Evolutionary conservation across 352 stramenopile species (phyloP).

Genomic region (Blastocystis sp.): DNA sequence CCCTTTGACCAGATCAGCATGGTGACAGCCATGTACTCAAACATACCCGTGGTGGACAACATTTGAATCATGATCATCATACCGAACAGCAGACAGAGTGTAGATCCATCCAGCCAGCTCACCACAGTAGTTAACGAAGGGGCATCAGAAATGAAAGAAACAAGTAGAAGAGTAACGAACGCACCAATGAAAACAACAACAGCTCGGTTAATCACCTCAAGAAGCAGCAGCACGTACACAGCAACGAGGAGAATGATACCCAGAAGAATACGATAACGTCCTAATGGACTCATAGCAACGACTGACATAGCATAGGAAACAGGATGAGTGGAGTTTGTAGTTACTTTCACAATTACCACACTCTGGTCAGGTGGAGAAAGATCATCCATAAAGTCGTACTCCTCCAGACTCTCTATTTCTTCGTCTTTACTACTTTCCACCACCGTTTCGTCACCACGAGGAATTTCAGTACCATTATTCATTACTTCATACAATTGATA

Average conservation of each 20-base stretch:
- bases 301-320: slow-evolving; percentile 56
- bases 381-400: neutral
- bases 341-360: slow-evolving; percentile 3
- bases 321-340: neutral
- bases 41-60: slow-evolving; percentile 68
- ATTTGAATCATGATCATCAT: slow-evolving; percentile 70
- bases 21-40: slow-evolving; percentile 67
- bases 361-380: neutral
- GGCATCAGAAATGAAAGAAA: slow-evolving; percentile 65
- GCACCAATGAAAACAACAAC: slow-evolving; percentile 67
- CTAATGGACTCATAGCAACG: slow-evolving; percentile 30
- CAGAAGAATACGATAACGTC: slow-evolving; percentile 57
- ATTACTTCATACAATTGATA: neutral
- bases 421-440: neutral
- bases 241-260: slow-evolving; percentile 64
- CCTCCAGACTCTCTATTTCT: neutral
- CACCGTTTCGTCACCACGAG: neutral
- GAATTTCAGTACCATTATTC: neutral
- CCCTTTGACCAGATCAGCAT: slow-evolving; percentile 65
- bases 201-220: slow-evolving; percentile 68
- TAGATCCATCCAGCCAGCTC: slow-evolving; percentile 63
- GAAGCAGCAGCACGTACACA: slow-evolving; percentile 67
- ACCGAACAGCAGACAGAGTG: slow-evolving; percentile 67
- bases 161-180: slow-evolving; percentile 66
- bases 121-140: slow-evolving; percentile 64